These are phyloP conservation scores for Stephania yunnanensis DNA, from an alignment of 164 flowering plant species.

Conservation along the genomic window DNA sequence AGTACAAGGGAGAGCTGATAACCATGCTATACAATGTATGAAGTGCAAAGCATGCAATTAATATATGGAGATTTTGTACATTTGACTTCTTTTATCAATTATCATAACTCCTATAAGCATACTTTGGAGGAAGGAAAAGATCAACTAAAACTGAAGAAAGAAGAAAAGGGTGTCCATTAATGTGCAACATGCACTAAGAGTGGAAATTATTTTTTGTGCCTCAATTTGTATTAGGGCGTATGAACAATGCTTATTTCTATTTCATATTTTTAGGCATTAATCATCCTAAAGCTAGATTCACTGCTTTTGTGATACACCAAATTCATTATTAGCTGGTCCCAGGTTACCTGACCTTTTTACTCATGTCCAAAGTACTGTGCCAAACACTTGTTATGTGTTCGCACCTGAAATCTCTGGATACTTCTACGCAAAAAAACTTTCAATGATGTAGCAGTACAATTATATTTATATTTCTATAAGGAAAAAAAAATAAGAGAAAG, in stretches of 20 bases:
- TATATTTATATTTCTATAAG: too few relatives aligned
- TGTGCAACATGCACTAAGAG: not conserved
- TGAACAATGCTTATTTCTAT: not conserved
- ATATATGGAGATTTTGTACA: too few relatives aligned
- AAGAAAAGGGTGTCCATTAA: not conserved
- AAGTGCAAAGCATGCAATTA: too few relatives aligned
- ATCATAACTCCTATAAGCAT: not conserved
- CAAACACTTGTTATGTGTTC: too few relatives aligned
- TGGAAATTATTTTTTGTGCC: not conserved
- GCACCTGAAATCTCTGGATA: too few relatives aligned
- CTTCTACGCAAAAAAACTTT: too few relatives aligned
- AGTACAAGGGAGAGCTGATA: not conserved
- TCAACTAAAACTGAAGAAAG: not conserved
- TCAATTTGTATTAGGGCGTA: not conserved
- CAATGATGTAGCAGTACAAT: too few relatives aligned
- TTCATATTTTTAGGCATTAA: not conserved
- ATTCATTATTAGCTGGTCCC: too few relatives aligned
- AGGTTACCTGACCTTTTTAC: too few relatives aligned
- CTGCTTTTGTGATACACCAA: not conserved
- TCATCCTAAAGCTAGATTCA: not conserved
- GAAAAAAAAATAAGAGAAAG: too few relatives aligned
- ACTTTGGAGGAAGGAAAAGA: not conserved
- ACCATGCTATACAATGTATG: not conserved
- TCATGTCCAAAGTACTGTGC: too few relatives aligned
- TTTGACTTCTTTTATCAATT: too few relatives aligned